These are phyloP conservation scores for Rhizophora apiculata DNA, from an alignment of 345 rosid species.

Conservation along the genomic window DNA sequence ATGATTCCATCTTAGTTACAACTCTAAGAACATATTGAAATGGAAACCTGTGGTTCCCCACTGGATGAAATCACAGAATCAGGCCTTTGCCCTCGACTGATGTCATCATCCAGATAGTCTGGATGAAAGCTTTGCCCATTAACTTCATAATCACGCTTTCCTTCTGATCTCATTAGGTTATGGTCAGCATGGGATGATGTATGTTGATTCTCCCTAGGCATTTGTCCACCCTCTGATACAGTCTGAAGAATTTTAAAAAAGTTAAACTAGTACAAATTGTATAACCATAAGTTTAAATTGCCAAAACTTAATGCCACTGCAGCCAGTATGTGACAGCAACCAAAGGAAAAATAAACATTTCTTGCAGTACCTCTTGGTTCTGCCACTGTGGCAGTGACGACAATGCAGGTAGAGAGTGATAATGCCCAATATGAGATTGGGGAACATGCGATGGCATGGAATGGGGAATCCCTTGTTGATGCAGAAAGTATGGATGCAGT, in stretches of 20 bases:
- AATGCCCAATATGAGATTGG: slow-evolving; percentile 58
- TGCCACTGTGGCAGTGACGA: slow-evolving; percentile 62
- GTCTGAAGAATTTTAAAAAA: slow-evolving; percentile 33
- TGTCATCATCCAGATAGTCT: slow-evolving; percentile 50
- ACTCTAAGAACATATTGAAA: slow-evolving; percentile 8
- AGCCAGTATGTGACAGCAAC: background rate
- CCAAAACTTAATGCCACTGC: background rate
- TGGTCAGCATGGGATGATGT: slow-evolving; percentile 53
- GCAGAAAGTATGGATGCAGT: slow-evolving; percentile 72
- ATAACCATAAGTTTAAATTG: too few relatives aligned
- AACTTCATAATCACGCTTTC: slow-evolving; percentile 50
- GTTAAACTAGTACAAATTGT: background rate
- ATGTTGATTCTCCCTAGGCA: slow-evolving; percentile 47
- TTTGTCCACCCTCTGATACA: slow-evolving; percentile 45
- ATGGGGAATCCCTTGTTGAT: slow-evolving; percentile 69
- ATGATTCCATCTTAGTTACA: slow-evolving; percentile 1
- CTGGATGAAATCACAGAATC: slow-evolving; percentile 48
- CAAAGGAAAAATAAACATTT: slow-evolving; percentile 7
- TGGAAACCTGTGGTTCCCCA: slow-evolving; percentile 58
- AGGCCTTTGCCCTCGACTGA: slow-evolving; percentile 43
- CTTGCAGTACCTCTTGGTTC: slow-evolving; percentile 58
- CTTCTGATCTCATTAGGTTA: slow-evolving; percentile 43
- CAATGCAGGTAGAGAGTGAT: slow-evolving; percentile 43
- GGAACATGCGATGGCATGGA: slow-evolving; percentile 57
- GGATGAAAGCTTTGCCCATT: slow-evolving; percentile 55